Percentiles rank a stretch among this genome's conserved stretches.
Evolutionary conservation across 2,329 filamentous ascomycete species (phyloP).

Genomic region (Diaporthe vexans): DNA sequence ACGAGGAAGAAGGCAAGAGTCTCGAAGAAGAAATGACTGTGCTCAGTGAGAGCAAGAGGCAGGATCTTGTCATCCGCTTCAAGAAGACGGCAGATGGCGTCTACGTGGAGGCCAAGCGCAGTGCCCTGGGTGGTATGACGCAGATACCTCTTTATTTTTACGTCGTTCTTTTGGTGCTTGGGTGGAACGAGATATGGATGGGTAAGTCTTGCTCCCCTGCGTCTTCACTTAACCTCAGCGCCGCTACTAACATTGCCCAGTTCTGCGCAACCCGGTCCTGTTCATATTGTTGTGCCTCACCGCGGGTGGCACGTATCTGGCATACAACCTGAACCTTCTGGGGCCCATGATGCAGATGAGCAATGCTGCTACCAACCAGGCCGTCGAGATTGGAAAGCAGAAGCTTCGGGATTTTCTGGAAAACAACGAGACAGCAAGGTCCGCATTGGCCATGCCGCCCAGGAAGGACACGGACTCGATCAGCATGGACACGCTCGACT

Average conservation of each 20-base stretch:
- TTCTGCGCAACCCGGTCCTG: constrained; percentile 92
- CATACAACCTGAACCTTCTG: constrained; percentile 94
- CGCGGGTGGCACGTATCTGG: constrained; percentile 84
- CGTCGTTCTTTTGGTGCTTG: constrained; percentile 85
- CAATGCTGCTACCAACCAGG: constrained; percentile 89
- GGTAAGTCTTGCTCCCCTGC: constrained; percentile 70
- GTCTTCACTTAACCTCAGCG: constrained; percentile 35
- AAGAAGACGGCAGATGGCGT: constrained; percentile 99
- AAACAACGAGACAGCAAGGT: constrained; percentile 85
- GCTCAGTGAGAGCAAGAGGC: constrained; percentile 89
- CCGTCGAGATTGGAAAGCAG: constrained; percentile 91
- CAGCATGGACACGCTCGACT: constrained; percentile 72
- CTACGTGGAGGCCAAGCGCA: constrained; percentile 97
- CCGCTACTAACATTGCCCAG: constrained; percentile 60
- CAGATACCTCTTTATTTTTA: constrained; percentile 98
- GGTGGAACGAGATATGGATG: constrained; percentile 98
- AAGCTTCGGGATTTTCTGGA: constrained; percentile 91
- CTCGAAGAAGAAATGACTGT: constrained; percentile 97
- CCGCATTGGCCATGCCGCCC: constrained; percentile 83
- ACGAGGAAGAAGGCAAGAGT: constrained; percentile 94
- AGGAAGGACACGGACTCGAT: constrained; percentile 63
- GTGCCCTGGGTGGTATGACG: constrained; percentile 94
- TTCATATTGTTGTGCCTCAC: constrained; percentile 89
- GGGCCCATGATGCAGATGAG: constrained; percentile 96
- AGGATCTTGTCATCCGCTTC: constrained; percentile 93